These are phyloP conservation scores for Leucogyrophana mollusca DNA, from an alignment of 768 basidiomycete species.

Conservation along the genomic window DNA sequence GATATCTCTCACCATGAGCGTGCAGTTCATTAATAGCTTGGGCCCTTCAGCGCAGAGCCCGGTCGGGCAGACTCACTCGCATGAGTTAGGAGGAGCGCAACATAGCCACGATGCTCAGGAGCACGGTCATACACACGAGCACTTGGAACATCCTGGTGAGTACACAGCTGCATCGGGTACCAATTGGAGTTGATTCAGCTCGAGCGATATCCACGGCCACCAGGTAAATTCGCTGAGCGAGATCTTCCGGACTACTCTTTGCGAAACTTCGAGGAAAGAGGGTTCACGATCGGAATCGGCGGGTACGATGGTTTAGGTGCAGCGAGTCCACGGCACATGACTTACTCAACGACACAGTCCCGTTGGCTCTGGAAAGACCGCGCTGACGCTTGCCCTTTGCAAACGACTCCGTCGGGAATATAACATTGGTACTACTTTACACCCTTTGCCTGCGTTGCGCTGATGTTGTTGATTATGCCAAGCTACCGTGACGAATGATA, in stretches of 20 bases:
- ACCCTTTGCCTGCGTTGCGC: neutral
- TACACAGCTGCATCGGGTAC: neutral
- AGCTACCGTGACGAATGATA: slow-evolving; percentile 99
- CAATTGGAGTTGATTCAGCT: no score
- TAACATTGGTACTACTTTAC: slow-evolving; percentile 71
- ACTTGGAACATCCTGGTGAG: slow-evolving; percentile 84
- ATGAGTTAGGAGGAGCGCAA: slow-evolving; percentile 39
- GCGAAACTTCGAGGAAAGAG: slow-evolving; percentile 88
- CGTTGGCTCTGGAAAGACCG: slow-evolving; percentile 98
- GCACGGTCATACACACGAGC: slow-evolving; percentile 95
- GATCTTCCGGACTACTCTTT: slow-evolving; percentile 86
- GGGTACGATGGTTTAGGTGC: slow-evolving; percentile 54
- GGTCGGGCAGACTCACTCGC: slow-evolving; percentile 44
- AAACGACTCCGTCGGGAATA: slow-evolving; percentile 74
- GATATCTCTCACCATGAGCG: slow-evolving; percentile 44
- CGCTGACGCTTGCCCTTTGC: slow-evolving; percentile 88
- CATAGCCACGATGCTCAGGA: slow-evolving; percentile 61
- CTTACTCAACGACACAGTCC: slow-evolving; percentile 51
- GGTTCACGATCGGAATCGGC: slow-evolving; percentile 97
- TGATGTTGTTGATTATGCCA: slow-evolving; percentile 4
- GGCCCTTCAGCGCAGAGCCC: slow-evolving; percentile 32
- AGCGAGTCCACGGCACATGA: neutral
- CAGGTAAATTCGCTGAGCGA: slow-evolving; percentile 89
- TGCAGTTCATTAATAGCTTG: slow-evolving; percentile 76
- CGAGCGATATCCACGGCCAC: no score